Base-by-base conservation (phyloP, 768 basidiomycete species). In the Suillus plorans region DNA sequence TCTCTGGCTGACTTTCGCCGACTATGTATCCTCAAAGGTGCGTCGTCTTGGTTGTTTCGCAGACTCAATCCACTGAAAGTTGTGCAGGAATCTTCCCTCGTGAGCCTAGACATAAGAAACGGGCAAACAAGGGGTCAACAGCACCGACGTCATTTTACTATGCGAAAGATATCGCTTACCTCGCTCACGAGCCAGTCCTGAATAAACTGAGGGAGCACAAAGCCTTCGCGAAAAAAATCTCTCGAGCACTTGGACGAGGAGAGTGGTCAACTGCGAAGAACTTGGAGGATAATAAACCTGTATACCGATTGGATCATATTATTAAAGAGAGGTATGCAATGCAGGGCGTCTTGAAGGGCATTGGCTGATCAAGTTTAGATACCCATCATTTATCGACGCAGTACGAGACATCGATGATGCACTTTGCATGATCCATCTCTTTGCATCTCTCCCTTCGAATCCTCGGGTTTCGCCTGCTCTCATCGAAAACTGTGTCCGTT, bases 111-210 rank as follows among this genome's bases (percentile, higher is more conserved):
- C 89, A 86, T 78, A 88, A 87, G 70, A 99, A 98, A 76, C 87
- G 88, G 67, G 97, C 97, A 44, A 99, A 99, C 81, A 99, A 97
- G 76, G 97, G 97, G 1, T 97, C 94, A 4, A 95, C 95, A 61
- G 96, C 94, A 0, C 95, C 96, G 5, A 95, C 97, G 1, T 94
- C 95, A 3, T 99, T 99, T 80, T 99, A 99, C 80, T 98, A 99
- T 76, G 82, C 93, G 34, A 99, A 99, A 80, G 97, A 99, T 74
- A 97, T 99, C 68, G 92, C 93, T 63, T 99, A 97, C 78, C 87
- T 99, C 41, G 89, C 94, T 5, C 97, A 99, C 76, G 97, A 99
- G 74, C 97, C 97, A 1, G 89, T 99, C 13, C 82, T 99, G 31
- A 89, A 87, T 76, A 97, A 94, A 76, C 83, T 99, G 60, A 83